Conservation (phyloP, 1,284 basidiomycete species). For the Trichosporon coremiiforme region DNA sequence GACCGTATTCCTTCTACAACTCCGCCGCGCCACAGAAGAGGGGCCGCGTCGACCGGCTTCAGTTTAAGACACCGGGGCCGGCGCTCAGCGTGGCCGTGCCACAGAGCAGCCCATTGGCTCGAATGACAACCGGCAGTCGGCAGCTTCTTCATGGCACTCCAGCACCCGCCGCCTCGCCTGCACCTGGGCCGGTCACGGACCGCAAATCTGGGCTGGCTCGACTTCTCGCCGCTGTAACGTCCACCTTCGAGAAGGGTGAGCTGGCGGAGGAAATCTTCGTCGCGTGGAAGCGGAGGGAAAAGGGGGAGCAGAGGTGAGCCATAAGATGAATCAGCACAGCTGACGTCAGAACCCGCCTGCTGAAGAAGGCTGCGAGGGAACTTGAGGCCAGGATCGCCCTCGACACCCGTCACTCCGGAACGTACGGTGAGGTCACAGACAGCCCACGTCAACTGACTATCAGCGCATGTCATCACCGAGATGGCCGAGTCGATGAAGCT, state of each 20-base stretch:
- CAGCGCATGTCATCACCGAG: slow-evolving; percentile 21
- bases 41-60: neutral
- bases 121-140: neutral
- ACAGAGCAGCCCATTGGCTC: neutral
- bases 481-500: slow-evolving; percentile 30
- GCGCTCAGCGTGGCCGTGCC: neutral
- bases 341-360: slow-evolving; percentile 16
- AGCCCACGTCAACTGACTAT: neutral
- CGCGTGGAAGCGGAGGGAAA: slow-evolving; percentile 29
- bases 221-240: slow-evolving; percentile 27
- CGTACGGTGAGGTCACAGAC: slow-evolving; percentile 19
- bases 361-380: slow-evolving; percentile 26
- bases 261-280: slow-evolving; percentile 29
- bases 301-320: slow-evolving; percentile 27
- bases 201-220: slow-evolving; percentile 19
- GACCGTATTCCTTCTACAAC: slow-evolving; percentile 42
- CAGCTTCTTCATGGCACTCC: neutral
- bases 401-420: slow-evolving; percentile 18
- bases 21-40: slow-evolving; percentile 19
- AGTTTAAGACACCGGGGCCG: slow-evolving; percentile 24
- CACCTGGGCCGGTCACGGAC: neutral
- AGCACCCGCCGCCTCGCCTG: neutral
- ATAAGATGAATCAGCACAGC: neutral
- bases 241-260: slow-evolving; percentile 22
- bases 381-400: slow-evolving; percentile 27